A percentile compares a stretch with the other conserved stretches of the same genome.
Evolutionary conservation across 495 filamentous ascomycete species (phyloP).

Genomic region (Penicillium bialowiezense): DNA sequence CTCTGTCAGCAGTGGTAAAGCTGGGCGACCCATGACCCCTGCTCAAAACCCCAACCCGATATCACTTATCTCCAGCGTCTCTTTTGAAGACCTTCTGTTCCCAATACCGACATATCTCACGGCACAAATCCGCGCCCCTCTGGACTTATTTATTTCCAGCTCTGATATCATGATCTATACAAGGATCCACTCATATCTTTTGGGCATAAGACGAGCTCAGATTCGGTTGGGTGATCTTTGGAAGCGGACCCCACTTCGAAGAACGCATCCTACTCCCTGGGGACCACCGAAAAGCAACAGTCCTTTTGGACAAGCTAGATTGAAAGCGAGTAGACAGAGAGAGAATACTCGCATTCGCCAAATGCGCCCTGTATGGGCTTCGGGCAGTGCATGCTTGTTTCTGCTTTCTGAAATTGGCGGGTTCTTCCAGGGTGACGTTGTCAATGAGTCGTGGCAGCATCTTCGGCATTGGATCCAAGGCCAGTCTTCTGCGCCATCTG

Average conservation of each 20-base stretch:
- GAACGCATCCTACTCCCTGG: constrained; percentile 69
- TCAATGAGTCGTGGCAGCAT: constrained; percentile 69
- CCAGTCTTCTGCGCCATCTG: constrained; percentile 12
- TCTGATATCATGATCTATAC: constrained; percentile 77
- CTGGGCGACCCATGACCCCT: constrained; percentile 21
- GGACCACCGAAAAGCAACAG: constrained; percentile 61
- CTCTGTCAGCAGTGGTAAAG: constrained; percentile 45
- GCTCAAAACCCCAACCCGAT: constrained; percentile 29
- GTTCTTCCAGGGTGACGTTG: constrained; percentile 87
- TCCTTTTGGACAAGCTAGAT: constrained; percentile 51
- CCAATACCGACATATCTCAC: constrained; percentile 70
- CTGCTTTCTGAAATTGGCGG: constrained; percentile 80
- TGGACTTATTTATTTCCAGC: constrained; percentile 81
- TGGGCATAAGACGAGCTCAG: constrained; percentile 79
- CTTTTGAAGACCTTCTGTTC: constrained; percentile 79
- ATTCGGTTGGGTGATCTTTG: constrained; percentile 78
- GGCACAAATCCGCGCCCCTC: constrained; percentile 70
- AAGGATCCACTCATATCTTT: constrained; percentile 78
- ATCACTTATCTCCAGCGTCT: constrained; percentile 33
- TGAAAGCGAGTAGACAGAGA: constrained; percentile 55
- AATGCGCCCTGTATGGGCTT: constrained; percentile 84
- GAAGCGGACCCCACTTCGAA: constrained; percentile 73
- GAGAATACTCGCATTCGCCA: constrained; percentile 55
- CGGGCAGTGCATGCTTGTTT: constrained; percentile 76
- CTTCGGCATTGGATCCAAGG: constrained; percentile 58